phyloP scores from a whole-genome alignment of 2,329 filamentous ascomycete genomes.

The Dryadomyces quercus-mongolicae region DNA sequence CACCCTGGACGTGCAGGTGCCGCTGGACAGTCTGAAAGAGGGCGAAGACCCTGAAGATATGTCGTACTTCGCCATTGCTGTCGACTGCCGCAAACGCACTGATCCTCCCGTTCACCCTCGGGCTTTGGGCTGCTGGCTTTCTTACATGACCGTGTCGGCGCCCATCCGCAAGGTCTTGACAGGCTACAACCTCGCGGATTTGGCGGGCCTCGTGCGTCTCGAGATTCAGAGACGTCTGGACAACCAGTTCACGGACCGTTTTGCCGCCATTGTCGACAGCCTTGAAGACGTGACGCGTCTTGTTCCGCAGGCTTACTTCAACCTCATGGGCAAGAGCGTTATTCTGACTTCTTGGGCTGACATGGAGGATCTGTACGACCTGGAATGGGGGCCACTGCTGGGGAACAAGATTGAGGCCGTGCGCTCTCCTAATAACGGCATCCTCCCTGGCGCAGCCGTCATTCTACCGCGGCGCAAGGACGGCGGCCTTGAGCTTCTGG shows the following conservation, averaged over 20 bases:
- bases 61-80: conserved; percentile 1
- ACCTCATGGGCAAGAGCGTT: no score
- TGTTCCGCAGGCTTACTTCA: conserved; percentile 15
- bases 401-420: no score
- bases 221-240: neutral
- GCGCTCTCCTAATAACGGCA: no score
- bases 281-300: neutral
- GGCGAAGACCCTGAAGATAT: neutral
- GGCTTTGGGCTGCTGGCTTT: conserved; percentile 1
- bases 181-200: neutral
- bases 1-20: neutral
- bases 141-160: neutral
- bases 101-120: conserved; percentile 1
- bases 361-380: no score
- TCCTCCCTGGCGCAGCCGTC: no score
- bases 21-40: neutral
- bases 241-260: conserved; percentile 1
- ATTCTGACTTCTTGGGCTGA: no score
- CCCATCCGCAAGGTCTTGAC: neutral
- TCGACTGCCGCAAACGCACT: conserved; percentile 1
- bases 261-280: neutral
- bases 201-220: neutral
- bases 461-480: no score
- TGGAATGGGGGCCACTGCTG: no score
- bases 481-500: no score